A percentile compares a stretch with the other conserved stretches of the same genome.
phyloP scores from a whole-genome alignment of 2,329 filamentous ascomycete species.

The Penicillium sp. region DNA sequence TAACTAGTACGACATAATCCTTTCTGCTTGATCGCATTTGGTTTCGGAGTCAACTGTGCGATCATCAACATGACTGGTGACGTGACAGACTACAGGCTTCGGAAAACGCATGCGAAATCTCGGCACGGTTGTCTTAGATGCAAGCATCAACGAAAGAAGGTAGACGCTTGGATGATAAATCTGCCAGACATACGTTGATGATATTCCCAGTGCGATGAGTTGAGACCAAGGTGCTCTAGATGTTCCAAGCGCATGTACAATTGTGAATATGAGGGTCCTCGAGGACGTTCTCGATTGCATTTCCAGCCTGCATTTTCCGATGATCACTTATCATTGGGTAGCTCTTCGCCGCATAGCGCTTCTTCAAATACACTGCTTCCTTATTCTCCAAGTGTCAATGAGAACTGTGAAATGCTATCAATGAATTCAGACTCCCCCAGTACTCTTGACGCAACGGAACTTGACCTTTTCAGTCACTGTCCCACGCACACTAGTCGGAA shows the following conservation, averaged over 20 bases:
- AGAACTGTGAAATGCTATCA: not conserved
- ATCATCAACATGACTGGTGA: no score
- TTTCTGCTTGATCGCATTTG: no score
- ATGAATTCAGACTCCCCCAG: not conserved
- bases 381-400: not conserved
- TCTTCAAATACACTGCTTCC: slow-evolving; percentile 23
- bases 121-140: slow-evolving; percentile 36
- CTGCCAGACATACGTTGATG: slow-evolving; percentile 7
- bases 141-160: slow-evolving; percentile 40
- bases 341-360: no score
- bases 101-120: slow-evolving; percentile 34
- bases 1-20: no score
- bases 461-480: slow-evolving; percentile 45
- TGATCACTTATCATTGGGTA: no score
- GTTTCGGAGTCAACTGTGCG: no score
- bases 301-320: slow-evolving; percentile 13
- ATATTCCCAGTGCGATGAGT: slow-evolving; percentile 36
- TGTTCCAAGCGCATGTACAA: slow-evolving; percentile 26
- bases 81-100: slow-evolving; percentile 13
- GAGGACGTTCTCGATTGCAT: no score
- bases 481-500: slow-evolving; percentile 44
- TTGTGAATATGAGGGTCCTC: no score
- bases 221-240: slow-evolving; percentile 34
- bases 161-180: slow-evolving; percentile 7
- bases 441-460: slow-evolving; percentile 28